Evolutionary conservation across 768 basidiomycete species (phyloP), one percentile per base, ranked within the genome.

Genomic region (Agaricus blazei): DNA sequence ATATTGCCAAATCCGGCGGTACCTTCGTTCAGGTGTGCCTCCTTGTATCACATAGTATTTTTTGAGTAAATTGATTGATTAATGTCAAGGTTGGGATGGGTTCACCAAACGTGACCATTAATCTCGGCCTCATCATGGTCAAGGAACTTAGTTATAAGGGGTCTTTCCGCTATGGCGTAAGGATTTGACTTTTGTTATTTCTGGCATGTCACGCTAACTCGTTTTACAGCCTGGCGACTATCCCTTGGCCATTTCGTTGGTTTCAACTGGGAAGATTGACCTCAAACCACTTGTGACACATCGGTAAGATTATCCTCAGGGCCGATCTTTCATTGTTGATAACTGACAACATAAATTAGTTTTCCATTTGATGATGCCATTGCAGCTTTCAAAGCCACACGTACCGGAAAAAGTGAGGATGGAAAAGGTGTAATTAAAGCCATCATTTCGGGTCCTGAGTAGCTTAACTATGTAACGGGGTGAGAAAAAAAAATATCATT

Each of bases 201-300:
- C 27, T 34, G n/a, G n/a, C 49, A 51, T 14, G 31, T 42, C 37
- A 53, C 27, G 27, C 42, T 55, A 29, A 51, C 44, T 24, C 45
- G 56, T 9, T 41, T 38, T 48, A 24, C 61, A 90, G 87, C 83
- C 91, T 41, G 93, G 92, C 11, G 87, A 88, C 67, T 97, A 96
- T 67, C 81, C 82, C 26, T 78, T 92, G 56, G 88, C 93, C 14
- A 89, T 98, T 62, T 82, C 87, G 46, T 81, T 98, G 42, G 93
- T 86, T 47, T 77, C 89, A 9, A 80, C 82, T 59, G 92, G 92
- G 49, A 87, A 84, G 66, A 81, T 98, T 60, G 82, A 97, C 68
- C 78, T 98, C 53, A 90, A 88, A 67, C 86, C 94, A 1, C 76
- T 98, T 34, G 86, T 97, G 59, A 91, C 93, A 19, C 94, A 98